Evolutionary conservation across 176 grass and related monocot genomes (phyloP).

Genomic region (Echinochloa phyllopogon): DNA sequence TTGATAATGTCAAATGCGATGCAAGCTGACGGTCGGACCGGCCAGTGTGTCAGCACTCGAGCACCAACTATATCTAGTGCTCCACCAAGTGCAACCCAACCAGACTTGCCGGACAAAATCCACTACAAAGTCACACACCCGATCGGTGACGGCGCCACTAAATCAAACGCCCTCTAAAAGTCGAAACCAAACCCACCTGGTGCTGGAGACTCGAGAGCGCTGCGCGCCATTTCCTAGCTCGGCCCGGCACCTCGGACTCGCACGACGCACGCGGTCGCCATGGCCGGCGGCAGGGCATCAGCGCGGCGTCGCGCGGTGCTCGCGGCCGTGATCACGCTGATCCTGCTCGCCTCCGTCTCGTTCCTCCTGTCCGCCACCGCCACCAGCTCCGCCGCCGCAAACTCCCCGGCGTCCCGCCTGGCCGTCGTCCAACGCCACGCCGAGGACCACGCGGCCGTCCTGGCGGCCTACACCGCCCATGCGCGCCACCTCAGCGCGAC

Average conservation of each 20-base stretch:
- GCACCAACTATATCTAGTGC: background rate
- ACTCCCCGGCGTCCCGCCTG: conserved; percentile 47
- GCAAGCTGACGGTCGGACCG: conserved; percentile 6
- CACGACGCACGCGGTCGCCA: conserved; percentile 35
- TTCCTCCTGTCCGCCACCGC: conserved; percentile 50
- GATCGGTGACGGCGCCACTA: conserved; percentile 7
- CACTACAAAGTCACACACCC: conserved; percentile 18
- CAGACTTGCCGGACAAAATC: conserved; percentile 41
- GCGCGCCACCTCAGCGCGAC: conserved; percentile 69
- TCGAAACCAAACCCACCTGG: conserved; percentile 34
- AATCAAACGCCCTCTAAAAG: conserved; percentile 16
- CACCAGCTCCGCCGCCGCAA: background rate
- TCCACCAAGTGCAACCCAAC: conserved; percentile 47
- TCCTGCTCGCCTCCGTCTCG: conserved; percentile 56
- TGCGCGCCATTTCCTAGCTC: conserved; percentile 38
- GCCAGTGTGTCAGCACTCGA: background rate
- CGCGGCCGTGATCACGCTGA: conserved; percentile 56
- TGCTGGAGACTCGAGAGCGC: background rate
- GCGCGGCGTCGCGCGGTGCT: conserved; percentile 51
- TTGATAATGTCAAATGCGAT: background rate
- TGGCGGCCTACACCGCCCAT: conserved; percentile 71
- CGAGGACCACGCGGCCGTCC: conserved; percentile 76
- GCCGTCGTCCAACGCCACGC: conserved; percentile 70
- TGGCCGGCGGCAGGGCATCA: conserved; percentile 66
- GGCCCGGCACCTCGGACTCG: background rate